Evolutionary conservation across 1,139 yeast genomes (phyloP).

Genomic region (Blastobotrys capitulatus): DNA sequence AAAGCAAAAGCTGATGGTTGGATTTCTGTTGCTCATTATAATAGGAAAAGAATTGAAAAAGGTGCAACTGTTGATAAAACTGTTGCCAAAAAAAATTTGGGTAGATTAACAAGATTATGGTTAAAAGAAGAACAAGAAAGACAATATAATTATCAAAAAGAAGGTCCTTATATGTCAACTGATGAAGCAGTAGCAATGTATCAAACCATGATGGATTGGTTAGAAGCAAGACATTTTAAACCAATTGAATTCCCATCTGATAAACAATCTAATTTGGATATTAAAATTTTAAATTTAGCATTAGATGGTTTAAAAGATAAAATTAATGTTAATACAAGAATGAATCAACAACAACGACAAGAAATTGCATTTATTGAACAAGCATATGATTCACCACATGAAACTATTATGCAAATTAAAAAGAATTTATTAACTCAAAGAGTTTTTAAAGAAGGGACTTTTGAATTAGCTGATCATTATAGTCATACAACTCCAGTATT

Average conservation of each 20-base stretch:
- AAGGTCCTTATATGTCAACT: slow-evolving; percentile 84
- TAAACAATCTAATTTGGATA: slow-evolving; percentile 61
- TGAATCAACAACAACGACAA: slow-evolving; percentile 85
- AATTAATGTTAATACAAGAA: slow-evolving; percentile 73
- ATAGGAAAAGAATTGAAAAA: slow-evolving; percentile 78
- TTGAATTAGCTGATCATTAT: slow-evolving; percentile 91
- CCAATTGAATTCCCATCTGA: slow-evolving; percentile 94
- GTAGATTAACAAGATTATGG: slow-evolving; percentile 89
- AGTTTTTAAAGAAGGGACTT: slow-evolving; percentile 81
- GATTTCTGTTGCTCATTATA: slow-evolving; percentile 89
- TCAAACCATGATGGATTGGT: slow-evolving; percentile 86
- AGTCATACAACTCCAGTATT: slow-evolving; percentile 82
- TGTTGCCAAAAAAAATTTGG: slow-evolving; percentile 86
- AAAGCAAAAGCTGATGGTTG: slow-evolving; percentile 97
- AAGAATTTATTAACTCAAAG: slow-evolving; percentile 80
- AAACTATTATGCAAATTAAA: slow-evolving; percentile 78
- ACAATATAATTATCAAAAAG: slow-evolving; percentile 71
- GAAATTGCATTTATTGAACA: slow-evolving; percentile 91
- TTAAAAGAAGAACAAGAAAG: slow-evolving; percentile 87
- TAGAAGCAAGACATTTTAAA: slow-evolving; percentile 76
- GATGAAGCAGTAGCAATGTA: slow-evolving; percentile 85
- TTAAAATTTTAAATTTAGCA: slow-evolving; percentile 82
- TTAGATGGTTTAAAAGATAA: slow-evolving; percentile 82
- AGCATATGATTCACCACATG: slow-evolving; percentile 96
- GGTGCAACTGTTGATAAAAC: slow-evolving; percentile 94